These are phyloP conservation scores for Ganoderma lucidum DNA, from an alignment of 1,284 basidiomycete genomes.

Conservation along the genomic window DNA sequence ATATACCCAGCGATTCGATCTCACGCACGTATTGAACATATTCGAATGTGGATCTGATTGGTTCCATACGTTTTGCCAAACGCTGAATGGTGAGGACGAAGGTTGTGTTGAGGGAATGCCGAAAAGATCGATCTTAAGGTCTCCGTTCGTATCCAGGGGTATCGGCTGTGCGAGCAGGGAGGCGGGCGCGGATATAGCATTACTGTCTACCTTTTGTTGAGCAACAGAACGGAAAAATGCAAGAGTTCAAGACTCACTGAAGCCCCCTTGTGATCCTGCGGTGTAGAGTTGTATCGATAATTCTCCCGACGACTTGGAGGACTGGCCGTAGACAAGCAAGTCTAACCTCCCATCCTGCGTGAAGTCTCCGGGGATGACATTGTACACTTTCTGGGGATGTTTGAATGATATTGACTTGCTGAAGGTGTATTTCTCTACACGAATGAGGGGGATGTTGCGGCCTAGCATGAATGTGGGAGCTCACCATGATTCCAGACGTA, in stretches of 20 bases:
- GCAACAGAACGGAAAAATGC: not conserved
- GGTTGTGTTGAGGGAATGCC: constrained; percentile 64
- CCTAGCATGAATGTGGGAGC: constrained; percentile 29
- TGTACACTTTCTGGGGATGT: constrained; percentile 66
- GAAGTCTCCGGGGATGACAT: constrained; percentile 93
- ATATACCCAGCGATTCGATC: constrained; percentile 14
- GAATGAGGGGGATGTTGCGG: not conserved
- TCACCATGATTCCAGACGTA: constrained; percentile 89
- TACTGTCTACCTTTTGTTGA: constrained; percentile 39
- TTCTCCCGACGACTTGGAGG: constrained; percentile 51
- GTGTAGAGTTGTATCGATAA: constrained; percentile 77
- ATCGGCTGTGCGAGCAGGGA: constrained; percentile 85
- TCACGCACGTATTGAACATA: constrained; percentile 68
- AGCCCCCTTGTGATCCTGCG: constrained; percentile 67
- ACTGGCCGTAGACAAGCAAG: constrained; percentile 85
- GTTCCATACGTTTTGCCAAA: constrained; percentile 86
- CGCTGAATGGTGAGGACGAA: constrained; percentile 54
- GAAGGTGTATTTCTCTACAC: constrained; percentile 69
- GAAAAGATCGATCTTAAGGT: constrained; percentile 90
- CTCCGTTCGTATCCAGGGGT: constrained; percentile 85
- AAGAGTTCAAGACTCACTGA: constrained; percentile 59
- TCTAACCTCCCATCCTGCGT: constrained; percentile 93
- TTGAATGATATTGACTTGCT: constrained; percentile 59
- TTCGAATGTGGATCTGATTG: constrained; percentile 54
- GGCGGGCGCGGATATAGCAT: constrained; percentile 62